phyloP scores from a whole-genome alignment of 805 yeast species.

The Metschnikowia reukaufii region DNA sequence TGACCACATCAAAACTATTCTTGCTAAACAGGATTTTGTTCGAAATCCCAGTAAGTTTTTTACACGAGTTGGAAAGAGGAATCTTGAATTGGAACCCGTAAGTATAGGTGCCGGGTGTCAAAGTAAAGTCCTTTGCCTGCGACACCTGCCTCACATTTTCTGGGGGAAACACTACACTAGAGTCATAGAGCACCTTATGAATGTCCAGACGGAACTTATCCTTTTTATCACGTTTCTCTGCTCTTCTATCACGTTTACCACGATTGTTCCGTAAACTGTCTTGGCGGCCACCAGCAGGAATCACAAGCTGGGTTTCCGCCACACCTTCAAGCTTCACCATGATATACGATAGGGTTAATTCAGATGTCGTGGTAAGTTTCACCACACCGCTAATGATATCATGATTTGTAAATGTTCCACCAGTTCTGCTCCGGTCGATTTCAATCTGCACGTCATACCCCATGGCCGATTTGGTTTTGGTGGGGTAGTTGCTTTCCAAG shows the following conservation, averaged over 20 bases:
- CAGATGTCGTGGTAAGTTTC: conserved; percentile 36
- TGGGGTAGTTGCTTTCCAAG: background rate
- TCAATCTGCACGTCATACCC: conserved; percentile 31
- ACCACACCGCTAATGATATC: conserved; percentile 46
- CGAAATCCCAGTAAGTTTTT: conserved; percentile 33
- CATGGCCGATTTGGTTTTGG: conserved; percentile 9
- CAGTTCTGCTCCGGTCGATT: conserved; percentile 23
- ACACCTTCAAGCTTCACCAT: conserved; percentile 56
- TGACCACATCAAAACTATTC: conserved; percentile 28
- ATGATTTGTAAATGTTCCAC: conserved; percentile 48
- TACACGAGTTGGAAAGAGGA: conserved; percentile 39
- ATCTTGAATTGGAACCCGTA: conserved; percentile 50
- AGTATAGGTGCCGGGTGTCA: conserved; percentile 50
- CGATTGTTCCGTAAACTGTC: background rate
- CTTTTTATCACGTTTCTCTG: conserved; percentile 13
- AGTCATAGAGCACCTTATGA: conserved; percentile 51
- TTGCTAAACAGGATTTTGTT: conserved; percentile 34
- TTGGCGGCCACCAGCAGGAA: conserved; percentile 21
- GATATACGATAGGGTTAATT: conserved; percentile 46
- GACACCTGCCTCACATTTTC: conserved; percentile 46
- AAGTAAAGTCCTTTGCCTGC: conserved; percentile 43
- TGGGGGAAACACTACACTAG: conserved; percentile 53
- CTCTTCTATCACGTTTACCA: conserved; percentile 6
- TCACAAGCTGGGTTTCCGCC: conserved; percentile 35
- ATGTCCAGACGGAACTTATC: conserved; percentile 31